A percentile compares a stretch with the other conserved stretches of the same genome.
Conservation (phyloP, 2,329 filamentous ascomycete genomes). For the Diaporthe aspalathi region DNA sequence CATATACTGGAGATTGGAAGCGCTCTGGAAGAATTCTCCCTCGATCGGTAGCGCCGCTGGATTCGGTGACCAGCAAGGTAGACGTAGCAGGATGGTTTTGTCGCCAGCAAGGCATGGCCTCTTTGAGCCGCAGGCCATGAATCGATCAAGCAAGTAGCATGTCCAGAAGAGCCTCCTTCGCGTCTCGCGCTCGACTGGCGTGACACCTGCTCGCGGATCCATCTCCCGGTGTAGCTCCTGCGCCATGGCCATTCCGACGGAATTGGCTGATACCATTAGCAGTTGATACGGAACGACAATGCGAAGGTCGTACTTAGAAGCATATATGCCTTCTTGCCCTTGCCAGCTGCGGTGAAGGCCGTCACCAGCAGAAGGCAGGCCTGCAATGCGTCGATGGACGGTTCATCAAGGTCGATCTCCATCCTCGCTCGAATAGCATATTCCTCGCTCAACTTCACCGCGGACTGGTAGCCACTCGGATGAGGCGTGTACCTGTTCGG, state of each 20-base stretch:
- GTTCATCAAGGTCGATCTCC: constrained; percentile 82
- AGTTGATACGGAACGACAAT: background rate
- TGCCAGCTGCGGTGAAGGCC: constrained; percentile 80
- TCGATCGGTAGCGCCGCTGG: constrained; percentile 73
- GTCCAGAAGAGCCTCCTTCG: constrained; percentile 88
- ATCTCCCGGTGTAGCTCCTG: constrained; percentile 84
- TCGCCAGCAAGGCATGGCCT: constrained; percentile 84
- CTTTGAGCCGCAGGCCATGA: constrained; percentile 83
- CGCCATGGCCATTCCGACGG: constrained; percentile 85
- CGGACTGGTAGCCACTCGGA: constrained; percentile 73
- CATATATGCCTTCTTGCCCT: constrained; percentile 90
- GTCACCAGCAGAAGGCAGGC: constrained; percentile 79
- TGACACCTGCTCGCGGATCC: constrained; percentile 70
- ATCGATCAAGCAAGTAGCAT: constrained; percentile 88
- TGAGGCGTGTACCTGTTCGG: constrained; percentile 74
- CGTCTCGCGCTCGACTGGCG: constrained; percentile 78
- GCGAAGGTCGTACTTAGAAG: constrained; percentile 69
- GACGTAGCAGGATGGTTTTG: constrained; percentile 77
- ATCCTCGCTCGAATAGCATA: constrained; percentile 76
- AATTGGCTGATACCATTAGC: constrained; percentile 69
- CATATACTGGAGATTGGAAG: constrained; percentile 80
- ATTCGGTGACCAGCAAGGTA: constrained; percentile 79
- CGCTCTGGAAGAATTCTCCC: constrained; percentile 83
- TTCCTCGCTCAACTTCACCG: constrained; percentile 76
- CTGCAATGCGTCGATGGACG: constrained; percentile 82